Evolutionary conservation across 2,329 filamentous ascomycete genomes (phyloP), one percentile per base, ranked within the genome.

Genomic region (Parastagonospora nodorum): DNA sequence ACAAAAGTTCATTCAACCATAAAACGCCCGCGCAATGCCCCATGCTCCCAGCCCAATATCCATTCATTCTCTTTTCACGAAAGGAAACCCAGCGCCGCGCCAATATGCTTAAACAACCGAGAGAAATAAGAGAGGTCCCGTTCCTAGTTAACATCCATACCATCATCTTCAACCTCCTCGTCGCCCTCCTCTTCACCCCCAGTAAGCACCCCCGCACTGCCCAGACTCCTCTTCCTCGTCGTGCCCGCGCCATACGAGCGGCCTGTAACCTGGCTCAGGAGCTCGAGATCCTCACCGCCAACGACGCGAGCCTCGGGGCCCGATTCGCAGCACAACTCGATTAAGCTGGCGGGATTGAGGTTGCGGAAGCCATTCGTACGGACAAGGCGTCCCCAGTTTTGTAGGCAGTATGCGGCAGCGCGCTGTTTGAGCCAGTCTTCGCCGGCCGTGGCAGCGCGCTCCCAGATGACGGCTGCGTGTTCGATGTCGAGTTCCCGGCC

Each of bases 401-500:
- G 88, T 74, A 99, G 84, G 69, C 92, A 97, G 74, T 95, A 97
- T 40, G 81, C 82, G 0, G 92, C 92, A 0, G 94, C 91, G 45
- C 93, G 87, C 63, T 90, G 89, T 71, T 92, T 90, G 33, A 99
- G 82, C 92, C 92, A 97, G 45, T 96, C 90, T 74, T 99, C 94
- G 62, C 88, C 90, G 12, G 94, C 93, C 11, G 93, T 85, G 7
- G 88, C 89, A 2, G 94, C 92, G 58, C 92, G 91, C 73, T 97
- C 92, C 92, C 95, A 99, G 49, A 96, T 92, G 61, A 95, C 88
- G 58, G 94, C 96, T 2, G 93, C 93, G 68, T 97, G 92, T 53
- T 96, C 90, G 33, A 97, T 88, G 69, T 97, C 93, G 2, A 99
- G 83, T 69, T 99, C 94, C 55, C 90, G 89, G 48, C 89, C 88